phyloP scores from a whole-genome alignment of 345 rosid genomes.

The Cochlearia excelsa region DNA sequence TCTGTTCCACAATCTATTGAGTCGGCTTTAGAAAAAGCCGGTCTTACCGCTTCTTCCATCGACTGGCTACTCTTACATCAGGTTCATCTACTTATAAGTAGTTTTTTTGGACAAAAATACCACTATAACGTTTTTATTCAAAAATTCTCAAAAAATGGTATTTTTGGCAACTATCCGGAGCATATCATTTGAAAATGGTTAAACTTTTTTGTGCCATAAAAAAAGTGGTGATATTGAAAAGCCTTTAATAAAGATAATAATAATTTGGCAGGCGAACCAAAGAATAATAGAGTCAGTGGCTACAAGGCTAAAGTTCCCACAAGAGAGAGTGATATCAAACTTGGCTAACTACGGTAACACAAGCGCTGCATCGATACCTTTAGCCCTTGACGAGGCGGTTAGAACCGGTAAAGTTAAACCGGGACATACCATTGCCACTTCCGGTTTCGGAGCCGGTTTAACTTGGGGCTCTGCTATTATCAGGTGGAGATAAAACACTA shows the following conservation, averaged over 20 bases:
- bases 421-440: slow-evolving; percentile 70
- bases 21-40: slow-evolving; percentile 71
- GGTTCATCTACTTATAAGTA: slow-evolving; percentile 35
- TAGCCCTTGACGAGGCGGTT: slow-evolving; percentile 91
- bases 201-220: too few relatives aligned
- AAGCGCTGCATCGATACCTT: slow-evolving; percentile 88
- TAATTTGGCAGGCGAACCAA: slow-evolving; percentile 73
- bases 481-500: slow-evolving; percentile 62
- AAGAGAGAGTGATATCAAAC: slow-evolving; percentile 73
- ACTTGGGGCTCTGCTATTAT: slow-evolving; percentile 95
- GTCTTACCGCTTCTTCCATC: slow-evolving; percentile 60
- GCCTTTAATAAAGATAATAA: too few relatives aligned
- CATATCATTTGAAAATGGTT: too few relatives aligned
- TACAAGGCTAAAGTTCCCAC: slow-evolving; percentile 70
- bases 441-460: slow-evolving; percentile 95
- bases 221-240: too few relatives aligned
- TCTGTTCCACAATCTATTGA: slow-evolving; percentile 83
- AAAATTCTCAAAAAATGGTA: too few relatives aligned
- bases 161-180: too few relatives aligned
- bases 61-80: slow-evolving; percentile 97
- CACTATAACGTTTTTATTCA: too few relatives aligned
- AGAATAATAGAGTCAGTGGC: slow-evolving; percentile 93
- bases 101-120: background rate
- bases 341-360: slow-evolving; percentile 90
- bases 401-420: slow-evolving; percentile 79